phyloP scores from a whole-genome alignment of 169 alveolate species.

The Miamiensis avidus region DNA sequence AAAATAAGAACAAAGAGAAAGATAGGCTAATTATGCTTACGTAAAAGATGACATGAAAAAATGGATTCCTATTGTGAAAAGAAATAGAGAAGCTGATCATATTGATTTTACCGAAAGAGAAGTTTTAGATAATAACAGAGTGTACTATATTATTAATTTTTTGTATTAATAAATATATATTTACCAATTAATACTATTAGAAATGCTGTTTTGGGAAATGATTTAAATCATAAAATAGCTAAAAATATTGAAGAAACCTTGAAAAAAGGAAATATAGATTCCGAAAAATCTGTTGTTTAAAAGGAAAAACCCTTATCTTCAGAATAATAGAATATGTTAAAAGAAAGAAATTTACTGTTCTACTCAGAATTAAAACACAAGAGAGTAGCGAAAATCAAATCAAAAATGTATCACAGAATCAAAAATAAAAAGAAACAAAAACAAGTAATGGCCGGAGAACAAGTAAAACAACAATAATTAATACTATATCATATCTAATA shows the following conservation, averaged over 20 bases:
- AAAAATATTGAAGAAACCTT: constrained; percentile 2
- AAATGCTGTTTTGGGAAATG: constrained; percentile 13
- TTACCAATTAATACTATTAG: not conserved
- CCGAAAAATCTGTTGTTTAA: constrained; percentile 13
- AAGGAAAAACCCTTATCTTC: constrained; percentile 7
- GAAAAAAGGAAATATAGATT: not conserved
- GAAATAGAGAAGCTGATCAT: constrained; percentile 61
- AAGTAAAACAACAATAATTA: not conserved
- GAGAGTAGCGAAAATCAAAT: constrained; percentile 76
- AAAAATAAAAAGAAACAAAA: constrained; percentile 67
- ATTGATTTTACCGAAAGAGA: constrained; percentile 58
- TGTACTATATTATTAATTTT: constrained; percentile 5
- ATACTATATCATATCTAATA: not conserved
- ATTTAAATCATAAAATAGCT: constrained; percentile 17
- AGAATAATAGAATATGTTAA: constrained; percentile 12
- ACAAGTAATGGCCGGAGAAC: constrained; percentile 10
- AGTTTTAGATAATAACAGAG: constrained; percentile 16
- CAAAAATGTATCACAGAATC: constrained; percentile 81
- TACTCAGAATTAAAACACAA: constrained; percentile 76
- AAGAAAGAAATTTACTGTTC: constrained; percentile 35
- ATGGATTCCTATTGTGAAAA: constrained; percentile 64
- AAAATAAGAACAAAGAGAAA: constrained; percentile 41
- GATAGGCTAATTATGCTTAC: constrained; percentile 54
- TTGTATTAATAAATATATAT: not conserved
- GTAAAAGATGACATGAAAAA: constrained; percentile 54